phyloP scores from a whole-genome alignment of 1,284 basidiomycete species.

The Irpex lacteus region DNA sequence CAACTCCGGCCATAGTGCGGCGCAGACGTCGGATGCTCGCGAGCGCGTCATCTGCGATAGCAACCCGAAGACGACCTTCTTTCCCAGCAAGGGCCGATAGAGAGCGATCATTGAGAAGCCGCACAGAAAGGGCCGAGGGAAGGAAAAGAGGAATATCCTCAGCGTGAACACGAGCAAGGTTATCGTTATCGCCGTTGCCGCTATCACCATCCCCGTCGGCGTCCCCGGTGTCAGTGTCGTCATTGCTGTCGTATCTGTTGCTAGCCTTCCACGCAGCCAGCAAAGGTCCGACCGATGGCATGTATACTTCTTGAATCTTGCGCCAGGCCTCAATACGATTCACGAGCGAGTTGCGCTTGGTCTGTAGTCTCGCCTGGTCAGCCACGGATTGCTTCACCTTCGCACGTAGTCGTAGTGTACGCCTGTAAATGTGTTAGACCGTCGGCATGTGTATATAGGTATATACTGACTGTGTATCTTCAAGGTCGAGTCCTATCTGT shows the following conservation, averaged over 20 bases:
- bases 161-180: not conserved
- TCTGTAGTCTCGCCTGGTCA: conserved; percentile 2
- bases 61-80: conserved; percentile 11
- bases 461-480: conserved; percentile 13
- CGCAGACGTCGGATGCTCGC: conserved; percentile 10
- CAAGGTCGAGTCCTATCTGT: conserved; percentile 11
- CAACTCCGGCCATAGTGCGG: not conserved
- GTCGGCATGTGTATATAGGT: not conserved
- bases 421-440: not conserved
- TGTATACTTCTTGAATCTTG: conserved; percentile 11
- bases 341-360: conserved; percentile 4
- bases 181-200: not conserved
- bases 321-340: conserved; percentile 8
- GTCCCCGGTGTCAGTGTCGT: not conserved
- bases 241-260: not conserved
- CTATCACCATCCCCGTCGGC: not conserved
- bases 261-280: not conserved
- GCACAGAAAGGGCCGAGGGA: conserved; percentile 7
- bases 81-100: conserved; percentile 23
- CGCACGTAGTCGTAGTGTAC: not conserved
- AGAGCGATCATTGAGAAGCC: not conserved
- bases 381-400: not conserved
- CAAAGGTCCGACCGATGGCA: conserved; percentile 7
- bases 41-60: conserved; percentile 14
- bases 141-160: conserved; percentile 8